phyloP scores from a whole-genome alignment of 2,329 filamentous ascomycete species.

The Calonectria leucothoes region DNA sequence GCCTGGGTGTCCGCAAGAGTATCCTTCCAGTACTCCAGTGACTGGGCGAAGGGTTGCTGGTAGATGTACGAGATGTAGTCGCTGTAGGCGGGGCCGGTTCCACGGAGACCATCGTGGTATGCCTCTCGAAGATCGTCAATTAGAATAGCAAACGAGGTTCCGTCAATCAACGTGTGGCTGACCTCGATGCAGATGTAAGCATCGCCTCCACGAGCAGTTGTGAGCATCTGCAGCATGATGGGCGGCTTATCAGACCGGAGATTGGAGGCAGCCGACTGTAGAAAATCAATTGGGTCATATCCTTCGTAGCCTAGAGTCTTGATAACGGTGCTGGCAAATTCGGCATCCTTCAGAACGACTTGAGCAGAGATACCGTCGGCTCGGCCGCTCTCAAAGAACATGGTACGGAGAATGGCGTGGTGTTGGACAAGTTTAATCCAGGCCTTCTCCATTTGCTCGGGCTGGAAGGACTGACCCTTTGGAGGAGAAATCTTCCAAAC shows the following conservation, averaged over 20 bases:
- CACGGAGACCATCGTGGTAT: slow-evolving; percentile 34
- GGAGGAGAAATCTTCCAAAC: neutral
- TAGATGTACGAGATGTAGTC: neutral
- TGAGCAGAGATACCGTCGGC: neutral
- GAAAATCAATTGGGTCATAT: neutral
- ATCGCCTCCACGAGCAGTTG: neutral
- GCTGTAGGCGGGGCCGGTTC: neutral
- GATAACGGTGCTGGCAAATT: neutral
- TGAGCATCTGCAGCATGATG: neutral
- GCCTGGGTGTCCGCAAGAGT: neutral
- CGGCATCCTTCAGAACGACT: neutral
- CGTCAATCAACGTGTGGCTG: slow-evolving; percentile 47
- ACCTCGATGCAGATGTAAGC: slow-evolving; percentile 43
- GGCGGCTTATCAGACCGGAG: neutral
- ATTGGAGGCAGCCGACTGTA: neutral
- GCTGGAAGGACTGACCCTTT: neutral
- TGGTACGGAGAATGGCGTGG: slow-evolving; percentile 22
- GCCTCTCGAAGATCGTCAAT: slow-evolving; percentile 41
- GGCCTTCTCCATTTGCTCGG: slow-evolving; percentile 13
- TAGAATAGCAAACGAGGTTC: slow-evolving; percentile 42
- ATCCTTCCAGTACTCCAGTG: neutral
- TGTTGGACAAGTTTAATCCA: slow-evolving; percentile 24
- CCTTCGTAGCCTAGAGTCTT: neutral
- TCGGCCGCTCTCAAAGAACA: slow-evolving; percentile 5
- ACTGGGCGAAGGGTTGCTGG: neutral